Percentiles rank a stretch among this genome's conserved stretches.
Evolutionary conservation across 768 basidiomycete species (phyloP).

Genomic region (Clitopilus hobsonii): DNA sequence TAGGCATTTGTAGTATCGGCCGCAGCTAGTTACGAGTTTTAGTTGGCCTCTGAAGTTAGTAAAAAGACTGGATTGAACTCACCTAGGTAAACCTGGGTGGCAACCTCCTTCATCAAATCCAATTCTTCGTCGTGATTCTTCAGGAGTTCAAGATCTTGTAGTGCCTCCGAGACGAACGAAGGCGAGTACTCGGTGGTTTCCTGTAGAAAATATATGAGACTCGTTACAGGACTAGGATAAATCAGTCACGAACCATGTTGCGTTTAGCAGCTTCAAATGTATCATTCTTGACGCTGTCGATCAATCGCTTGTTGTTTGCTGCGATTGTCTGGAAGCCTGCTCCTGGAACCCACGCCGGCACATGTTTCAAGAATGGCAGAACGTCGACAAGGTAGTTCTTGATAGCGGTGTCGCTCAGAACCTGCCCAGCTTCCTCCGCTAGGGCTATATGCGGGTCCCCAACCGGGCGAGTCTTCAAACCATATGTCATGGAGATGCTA

Average conservation of each 20-base stretch:
- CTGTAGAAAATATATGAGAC: neutral
- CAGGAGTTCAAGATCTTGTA: neutral
- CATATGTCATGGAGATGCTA: conserved; percentile 18
- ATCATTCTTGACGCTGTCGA: conserved; percentile 10
- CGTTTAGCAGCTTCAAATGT: conserved; percentile 14
- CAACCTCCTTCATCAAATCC: neutral
- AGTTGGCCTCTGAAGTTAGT: neutral
- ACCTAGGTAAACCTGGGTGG: neutral
- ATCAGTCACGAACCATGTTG: conserved; percentile 1
- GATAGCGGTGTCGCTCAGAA: conserved; percentile 7
- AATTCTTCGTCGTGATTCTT: neutral
- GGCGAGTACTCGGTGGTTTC: neutral
- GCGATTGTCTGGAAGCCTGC: conserved; percentile 12
- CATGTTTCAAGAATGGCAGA: conserved; percentile 9
- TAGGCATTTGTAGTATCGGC: conserved; percentile 21
- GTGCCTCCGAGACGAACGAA: neutral
- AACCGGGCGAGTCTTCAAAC: conserved; percentile 13
- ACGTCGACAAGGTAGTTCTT: conserved; percentile 14
- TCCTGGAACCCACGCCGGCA: conserved; percentile 13
- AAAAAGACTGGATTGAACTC: neutral
- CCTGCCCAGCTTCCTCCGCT: conserved; percentile 10
- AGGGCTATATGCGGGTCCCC: conserved; percentile 18
- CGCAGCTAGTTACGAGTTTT: neutral
- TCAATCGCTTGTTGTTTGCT: conserved; percentile 5
- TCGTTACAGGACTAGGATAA: neutral